Conservation (phyloP, 2,329 filamentous ascomycete species). For the Cladophialophora exuberans region DNA sequence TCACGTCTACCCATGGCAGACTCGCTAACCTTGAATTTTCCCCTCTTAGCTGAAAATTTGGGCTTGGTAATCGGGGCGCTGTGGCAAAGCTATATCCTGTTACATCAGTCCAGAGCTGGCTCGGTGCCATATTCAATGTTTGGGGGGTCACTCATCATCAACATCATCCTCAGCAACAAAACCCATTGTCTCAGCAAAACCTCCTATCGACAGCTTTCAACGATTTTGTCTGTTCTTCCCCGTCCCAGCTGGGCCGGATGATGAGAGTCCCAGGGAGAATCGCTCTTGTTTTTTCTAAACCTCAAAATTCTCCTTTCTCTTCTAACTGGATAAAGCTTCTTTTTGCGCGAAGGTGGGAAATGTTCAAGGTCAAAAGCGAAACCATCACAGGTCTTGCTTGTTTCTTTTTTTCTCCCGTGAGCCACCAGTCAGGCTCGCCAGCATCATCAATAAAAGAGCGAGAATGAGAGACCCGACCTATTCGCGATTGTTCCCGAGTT, state of each 20-base stretch:
- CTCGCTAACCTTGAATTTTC: constrained; percentile 36
- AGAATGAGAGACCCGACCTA: no score
- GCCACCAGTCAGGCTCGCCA: no score
- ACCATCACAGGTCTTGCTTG: no score
- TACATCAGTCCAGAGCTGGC: constrained; percentile 10
- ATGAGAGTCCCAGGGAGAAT: not conserved
- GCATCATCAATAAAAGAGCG: no score
- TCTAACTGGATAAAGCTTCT: constrained; percentile 15
- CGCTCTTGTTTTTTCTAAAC: constrained; percentile 3
- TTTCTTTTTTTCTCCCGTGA: no score
- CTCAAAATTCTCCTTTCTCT: constrained; percentile 4
- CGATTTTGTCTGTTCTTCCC: constrained; percentile 2
- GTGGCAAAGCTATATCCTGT: constrained; percentile 17
- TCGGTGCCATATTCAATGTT: not conserved
- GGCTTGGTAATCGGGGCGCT: constrained; percentile 65
- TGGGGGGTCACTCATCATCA: constrained; percentile 8
- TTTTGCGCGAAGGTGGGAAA: no score
- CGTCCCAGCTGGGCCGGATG: not conserved
- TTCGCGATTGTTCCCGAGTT: constrained; percentile 1
- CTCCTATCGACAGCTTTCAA: constrained; percentile 10
- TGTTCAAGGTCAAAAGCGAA: no score
- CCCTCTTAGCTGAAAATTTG: constrained; percentile 76
- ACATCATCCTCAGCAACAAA: constrained; percentile 6
- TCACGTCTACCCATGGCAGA: no score
- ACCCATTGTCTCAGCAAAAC: not conserved